A percentile compares a stretch with the other conserved stretches of the same genome.
Evolutionary conservation across 139 green algal species (phyloP).

Genomic region (Tetradesmus lagerheimii): DNA sequence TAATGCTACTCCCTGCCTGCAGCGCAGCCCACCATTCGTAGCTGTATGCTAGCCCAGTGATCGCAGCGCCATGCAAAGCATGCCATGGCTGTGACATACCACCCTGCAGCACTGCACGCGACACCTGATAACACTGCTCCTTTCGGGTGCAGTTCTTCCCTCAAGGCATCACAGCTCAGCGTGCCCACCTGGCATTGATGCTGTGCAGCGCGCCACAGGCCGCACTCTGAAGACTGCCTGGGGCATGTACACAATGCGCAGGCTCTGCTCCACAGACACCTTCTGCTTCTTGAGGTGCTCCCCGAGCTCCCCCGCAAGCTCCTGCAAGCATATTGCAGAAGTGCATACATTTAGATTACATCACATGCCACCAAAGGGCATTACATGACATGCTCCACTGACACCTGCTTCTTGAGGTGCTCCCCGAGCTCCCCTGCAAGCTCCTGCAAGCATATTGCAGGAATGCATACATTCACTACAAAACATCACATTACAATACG

Average conservation of each 20-base stretch:
- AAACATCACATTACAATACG: too few species aligned
- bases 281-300: constrained; percentile 76
- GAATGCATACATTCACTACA: too few species aligned
- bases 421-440: constrained; percentile 77
- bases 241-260: constrained; percentile 94
- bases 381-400: constrained; percentile 78
- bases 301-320: constrained; percentile 82
- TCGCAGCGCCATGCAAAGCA: background rate
- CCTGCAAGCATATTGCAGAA: constrained; percentile 45
- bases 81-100: too few species aligned
- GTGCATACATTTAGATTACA: too few species aligned
- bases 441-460: constrained; percentile 64
- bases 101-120: too few species aligned
- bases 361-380: too few species aligned
- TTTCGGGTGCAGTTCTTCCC: too few species aligned
- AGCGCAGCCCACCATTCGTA: too few species aligned
- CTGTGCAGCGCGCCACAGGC: constrained; percentile 92
- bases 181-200: constrained; percentile 79
- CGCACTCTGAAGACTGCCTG: constrained; percentile 92
- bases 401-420: constrained; percentile 81
- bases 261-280: constrained; percentile 88
- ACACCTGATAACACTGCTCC: too few species aligned
- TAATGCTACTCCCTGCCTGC: background rate
- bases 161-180: too few species aligned
- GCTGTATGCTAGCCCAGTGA: too few species aligned